These are phyloP conservation scores for Globisporangium perplexum DNA, from an alignment of 352 stramenopile species.

Conservation along the genomic window DNA sequence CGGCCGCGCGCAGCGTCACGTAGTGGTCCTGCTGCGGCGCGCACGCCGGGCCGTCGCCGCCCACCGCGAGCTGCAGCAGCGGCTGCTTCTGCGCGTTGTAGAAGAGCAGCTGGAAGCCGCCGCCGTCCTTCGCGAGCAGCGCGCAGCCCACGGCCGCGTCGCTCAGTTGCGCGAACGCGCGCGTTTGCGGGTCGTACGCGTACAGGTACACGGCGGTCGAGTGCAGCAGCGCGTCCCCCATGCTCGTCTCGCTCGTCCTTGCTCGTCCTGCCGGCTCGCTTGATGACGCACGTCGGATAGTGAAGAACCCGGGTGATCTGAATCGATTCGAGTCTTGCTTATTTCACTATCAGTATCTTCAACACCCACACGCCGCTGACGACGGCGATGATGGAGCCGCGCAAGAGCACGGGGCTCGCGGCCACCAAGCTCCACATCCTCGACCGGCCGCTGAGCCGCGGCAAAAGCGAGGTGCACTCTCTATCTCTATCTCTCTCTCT, in stretches of 20 bases:
- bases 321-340: no score
- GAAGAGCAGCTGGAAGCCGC: conserved; percentile 48
- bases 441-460: conserved; percentile 67
- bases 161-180: conserved; percentile 48
- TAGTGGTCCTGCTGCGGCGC: conserved; percentile 70
- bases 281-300: no score
- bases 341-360: no score
- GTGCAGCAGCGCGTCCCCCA: conserved; percentile 58
- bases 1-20: conserved; percentile 55
- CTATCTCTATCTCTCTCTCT: no score
- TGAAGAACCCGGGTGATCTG: no score
- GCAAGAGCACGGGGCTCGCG: conserved; percentile 41
- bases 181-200: conserved; percentile 41
- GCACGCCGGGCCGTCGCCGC: conserved; percentile 26
- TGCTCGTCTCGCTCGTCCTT: no score
- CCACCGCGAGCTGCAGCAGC: conserved; percentile 41
- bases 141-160: conserved; percentile 59
- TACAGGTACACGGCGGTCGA: conserved; percentile 72
- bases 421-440: conserved; percentile 69
- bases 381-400: conserved; percentile 31
- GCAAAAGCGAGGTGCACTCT: conserved; percentile 56
- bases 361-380: neutral
- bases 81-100: conserved; percentile 70
- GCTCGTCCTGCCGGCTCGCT: neutral
- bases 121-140: conserved; percentile 21